A percentile compares a stretch with the other conserved stretches of the same genome.
Evolutionary conservation across 2,329 filamentous ascomycete species (phyloP).

Genomic region (Fusarium bulbicola): DNA sequence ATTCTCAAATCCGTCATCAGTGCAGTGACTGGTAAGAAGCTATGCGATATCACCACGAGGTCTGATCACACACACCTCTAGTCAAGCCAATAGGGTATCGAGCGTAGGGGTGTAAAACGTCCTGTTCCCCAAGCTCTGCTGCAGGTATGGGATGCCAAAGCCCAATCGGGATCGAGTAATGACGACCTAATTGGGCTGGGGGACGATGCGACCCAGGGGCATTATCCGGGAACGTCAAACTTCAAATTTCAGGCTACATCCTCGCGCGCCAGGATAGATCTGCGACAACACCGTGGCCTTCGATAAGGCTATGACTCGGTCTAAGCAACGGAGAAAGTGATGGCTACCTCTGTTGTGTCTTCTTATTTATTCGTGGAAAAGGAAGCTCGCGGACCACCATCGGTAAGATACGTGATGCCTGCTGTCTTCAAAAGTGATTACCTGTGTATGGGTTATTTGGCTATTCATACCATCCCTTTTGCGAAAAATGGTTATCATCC

Average conservation of each 20-base stretch:
- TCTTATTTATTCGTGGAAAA: not conserved
- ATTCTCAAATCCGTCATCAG: not conserved
- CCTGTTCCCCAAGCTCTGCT: conserved; percentile 16
- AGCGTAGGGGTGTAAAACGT: conserved; percentile 7
- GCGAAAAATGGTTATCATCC: not conserved
- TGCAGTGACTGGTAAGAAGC: not conserved
- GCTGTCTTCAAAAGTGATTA: not conserved
- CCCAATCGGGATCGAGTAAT: conserved; percentile 25
- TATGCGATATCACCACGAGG: conserved; percentile 17
- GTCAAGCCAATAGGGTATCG: conserved; percentile 21
- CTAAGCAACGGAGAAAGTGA: not conserved
- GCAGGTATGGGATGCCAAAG: not conserved
- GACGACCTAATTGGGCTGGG: conserved; percentile 10
- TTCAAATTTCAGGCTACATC: not conserved
- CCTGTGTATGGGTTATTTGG: not conserved
- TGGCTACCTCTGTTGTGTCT: not conserved
- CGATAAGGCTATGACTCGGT: not conserved
- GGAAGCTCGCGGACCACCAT: not conserved
- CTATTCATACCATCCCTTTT: not conserved
- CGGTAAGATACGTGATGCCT: not conserved
- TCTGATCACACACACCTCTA: conserved; percentile 26
- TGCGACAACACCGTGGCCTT: not conserved
- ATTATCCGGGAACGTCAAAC: conserved; percentile 15
- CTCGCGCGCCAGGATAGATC: not conserved
- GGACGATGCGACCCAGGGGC: conserved; percentile 2